Conservation (phyloP, 305 asterid species). For the Solanum hybrid region DNA sequence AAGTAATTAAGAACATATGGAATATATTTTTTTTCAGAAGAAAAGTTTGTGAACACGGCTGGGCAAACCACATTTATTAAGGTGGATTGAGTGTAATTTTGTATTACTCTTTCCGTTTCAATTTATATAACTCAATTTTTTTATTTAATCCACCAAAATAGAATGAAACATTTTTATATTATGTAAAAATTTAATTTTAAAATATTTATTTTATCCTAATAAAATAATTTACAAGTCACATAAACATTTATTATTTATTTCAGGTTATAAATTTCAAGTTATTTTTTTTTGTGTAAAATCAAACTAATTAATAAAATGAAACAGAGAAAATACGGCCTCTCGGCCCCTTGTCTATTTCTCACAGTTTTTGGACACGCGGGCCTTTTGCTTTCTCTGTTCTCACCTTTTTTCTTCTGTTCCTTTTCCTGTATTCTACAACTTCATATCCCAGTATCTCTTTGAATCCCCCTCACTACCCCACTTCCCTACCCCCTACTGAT, state of each 20-base stretch:
- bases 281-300: too few species aligned
- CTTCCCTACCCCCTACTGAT: background rate
- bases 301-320: background rate
- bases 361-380: conserved; percentile 22
- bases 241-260: too few species aligned
- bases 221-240: too few species aligned
- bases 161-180: too few species aligned
- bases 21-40: background rate
- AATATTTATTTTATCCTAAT: too few species aligned
- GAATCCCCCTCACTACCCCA: background rate
- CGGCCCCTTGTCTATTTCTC: background rate
- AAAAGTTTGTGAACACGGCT: background rate
- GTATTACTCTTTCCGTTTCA: too few species aligned
- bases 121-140: too few species aligned
- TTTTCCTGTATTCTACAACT: background rate
- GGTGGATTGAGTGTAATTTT: background rate
- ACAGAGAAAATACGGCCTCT: background rate
- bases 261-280: too few species aligned
- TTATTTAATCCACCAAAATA: too few species aligned
- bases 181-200: too few species aligned
- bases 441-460: background rate
- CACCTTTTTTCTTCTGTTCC: background rate
- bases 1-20: too few species aligned
- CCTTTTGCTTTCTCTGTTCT: conserved; percentile 12
- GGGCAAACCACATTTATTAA: background rate